A percentile compares a stretch with the other conserved stretches of the same genome.
These are phyloP conservation scores for Podospora appendiculata DNA, from an alignment of 495 filamentous ascomycete species.

Conservation along the genomic window DNA sequence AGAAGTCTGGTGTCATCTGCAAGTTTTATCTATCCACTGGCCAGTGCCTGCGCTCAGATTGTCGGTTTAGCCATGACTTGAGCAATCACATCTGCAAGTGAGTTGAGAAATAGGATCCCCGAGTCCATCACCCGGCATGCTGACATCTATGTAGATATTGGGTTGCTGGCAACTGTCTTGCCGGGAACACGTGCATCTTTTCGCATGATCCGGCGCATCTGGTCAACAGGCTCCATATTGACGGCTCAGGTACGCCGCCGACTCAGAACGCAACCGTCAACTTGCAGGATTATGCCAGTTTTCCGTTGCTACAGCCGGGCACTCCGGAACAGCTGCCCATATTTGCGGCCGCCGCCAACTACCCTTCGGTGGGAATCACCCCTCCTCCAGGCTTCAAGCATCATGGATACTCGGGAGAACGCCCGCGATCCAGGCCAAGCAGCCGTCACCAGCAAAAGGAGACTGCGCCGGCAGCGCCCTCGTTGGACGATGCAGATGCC, in stretches of 20 bases:
- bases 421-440: constrained; percentile 73
- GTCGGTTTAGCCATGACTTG: constrained; percentile 92
- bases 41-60: constrained; percentile 88
- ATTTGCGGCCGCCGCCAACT: constrained; percentile 47
- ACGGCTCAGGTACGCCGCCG: constrained; percentile 54
- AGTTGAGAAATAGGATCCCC: constrained; percentile 30
- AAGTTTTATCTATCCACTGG: constrained; percentile 93
- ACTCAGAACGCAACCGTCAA: constrained; percentile 60
- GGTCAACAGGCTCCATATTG: constrained; percentile 58
- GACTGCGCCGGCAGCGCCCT: constrained; percentile 57
- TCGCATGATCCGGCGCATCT: constrained; percentile 88
- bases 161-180: constrained; percentile 93
- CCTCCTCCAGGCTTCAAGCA: constrained; percentile 58
- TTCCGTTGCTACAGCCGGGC: constrained; percentile 67
- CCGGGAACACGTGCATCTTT: constrained; percentile 91
- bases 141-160: constrained; percentile 61
- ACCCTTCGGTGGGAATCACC: constrained; percentile 41
- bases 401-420: constrained; percentile 46
- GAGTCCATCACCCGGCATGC: constrained; percentile 7
- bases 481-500: constrained; percentile 89
- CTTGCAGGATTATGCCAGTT: constrained; percentile 81
- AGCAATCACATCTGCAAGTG: constrained; percentile 98
- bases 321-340: constrained; percentile 49
- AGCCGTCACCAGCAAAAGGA: constrained; percentile 78
- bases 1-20: constrained; percentile 80